A percentile compares a stretch with the other conserved stretches of the same genome.
Conservation (phyloP, 2,329 filamentous ascomycete genomes). For the Claviceps fusiformis region DNA sequence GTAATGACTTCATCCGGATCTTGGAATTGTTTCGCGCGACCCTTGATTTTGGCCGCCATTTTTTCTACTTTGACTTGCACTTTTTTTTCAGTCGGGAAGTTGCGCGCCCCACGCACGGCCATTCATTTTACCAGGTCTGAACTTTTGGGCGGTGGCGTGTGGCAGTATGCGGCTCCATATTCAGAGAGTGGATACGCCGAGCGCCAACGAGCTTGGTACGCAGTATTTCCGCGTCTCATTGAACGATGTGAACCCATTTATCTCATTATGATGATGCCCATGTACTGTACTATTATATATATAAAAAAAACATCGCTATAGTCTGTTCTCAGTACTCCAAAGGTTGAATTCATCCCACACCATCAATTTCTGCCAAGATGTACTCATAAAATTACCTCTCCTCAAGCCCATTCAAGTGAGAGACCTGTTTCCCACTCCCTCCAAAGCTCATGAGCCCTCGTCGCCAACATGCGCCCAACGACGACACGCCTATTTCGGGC, state of each 20-base stretch:
- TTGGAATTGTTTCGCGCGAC: conserved; percentile 45
- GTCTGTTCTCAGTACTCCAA: background rate
- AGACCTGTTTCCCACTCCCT: no score
- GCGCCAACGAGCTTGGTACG: background rate
- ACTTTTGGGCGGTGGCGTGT: conserved; percentile 37
- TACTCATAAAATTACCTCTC: background rate
- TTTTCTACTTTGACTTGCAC: conserved; percentile 6
- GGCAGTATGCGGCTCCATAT: conserved; percentile 26
- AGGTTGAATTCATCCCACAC: background rate
- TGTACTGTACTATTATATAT: background rate
- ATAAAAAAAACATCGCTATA: no score
- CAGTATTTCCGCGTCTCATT: background rate
- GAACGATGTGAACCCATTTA: background rate
- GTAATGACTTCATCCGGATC: conserved; percentile 47
- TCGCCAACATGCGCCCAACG: conserved; percentile 24
- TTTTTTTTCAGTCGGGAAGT: background rate
- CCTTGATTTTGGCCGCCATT: conserved; percentile 39
- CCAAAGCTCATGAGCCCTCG: background rate
- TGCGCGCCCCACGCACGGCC: conserved; percentile 14
- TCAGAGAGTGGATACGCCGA: background rate
- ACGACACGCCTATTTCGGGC: conserved; percentile 22
- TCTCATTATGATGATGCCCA: background rate
- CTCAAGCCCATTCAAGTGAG: background rate
- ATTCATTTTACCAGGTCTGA: conserved; percentile 10
- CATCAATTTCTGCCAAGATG: background rate